phyloP scores from a whole-genome alignment of 1,139 yeast species.

The Zygoascus sp. region DNA sequence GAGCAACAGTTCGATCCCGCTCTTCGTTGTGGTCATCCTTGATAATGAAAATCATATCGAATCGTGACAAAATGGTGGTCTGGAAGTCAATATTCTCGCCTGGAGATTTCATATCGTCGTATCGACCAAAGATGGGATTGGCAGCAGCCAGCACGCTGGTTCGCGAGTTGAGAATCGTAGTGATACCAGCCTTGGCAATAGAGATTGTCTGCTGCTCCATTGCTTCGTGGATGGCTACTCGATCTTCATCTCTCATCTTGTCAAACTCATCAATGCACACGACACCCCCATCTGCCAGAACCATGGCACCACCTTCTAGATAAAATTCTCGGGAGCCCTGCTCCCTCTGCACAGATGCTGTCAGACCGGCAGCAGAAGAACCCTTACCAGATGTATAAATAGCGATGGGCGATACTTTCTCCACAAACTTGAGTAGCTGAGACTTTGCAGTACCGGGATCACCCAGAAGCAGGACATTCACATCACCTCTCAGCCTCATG shows the following conservation, averaged over 20 bases:
- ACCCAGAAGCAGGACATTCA: constrained; percentile 86
- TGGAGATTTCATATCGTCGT: constrained; percentile 92
- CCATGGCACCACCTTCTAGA: constrained; percentile 99
- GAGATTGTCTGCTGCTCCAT: constrained; percentile 99
- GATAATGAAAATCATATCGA: constrained; percentile 96
- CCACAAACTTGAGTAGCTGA: constrained; percentile 89
- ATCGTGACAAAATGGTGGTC: constrained; percentile 92
- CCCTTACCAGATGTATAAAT: constrained; percentile 98
- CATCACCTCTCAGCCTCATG: constrained; percentile 94
- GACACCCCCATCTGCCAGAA: constrained; percentile 97
- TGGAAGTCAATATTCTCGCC: constrained; percentile 98
- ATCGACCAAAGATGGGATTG: constrained; percentile 93
- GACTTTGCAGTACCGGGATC: constrained; percentile 99
- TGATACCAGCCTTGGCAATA: constrained; percentile 98
- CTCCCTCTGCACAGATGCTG: constrained; percentile 96
- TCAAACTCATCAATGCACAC: constrained; percentile 99
- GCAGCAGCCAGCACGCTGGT: constrained; percentile 98
- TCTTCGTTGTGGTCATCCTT: constrained; percentile 89
- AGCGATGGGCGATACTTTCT: constrained; percentile 89
- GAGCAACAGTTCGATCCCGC: constrained; percentile 85
- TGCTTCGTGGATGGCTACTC: constrained; percentile 99
- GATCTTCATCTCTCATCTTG: constrained; percentile 97
- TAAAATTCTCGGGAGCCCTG: constrained; percentile 83
- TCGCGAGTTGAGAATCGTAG: constrained; percentile 91
- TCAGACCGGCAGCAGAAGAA: constrained; percentile 98